A percentile compares a stretch with the other conserved stretches of the same genome.
phyloP scores from a whole-genome alignment of 2,329 filamentous ascomycete species.

The Epichloe scottii region DNA sequence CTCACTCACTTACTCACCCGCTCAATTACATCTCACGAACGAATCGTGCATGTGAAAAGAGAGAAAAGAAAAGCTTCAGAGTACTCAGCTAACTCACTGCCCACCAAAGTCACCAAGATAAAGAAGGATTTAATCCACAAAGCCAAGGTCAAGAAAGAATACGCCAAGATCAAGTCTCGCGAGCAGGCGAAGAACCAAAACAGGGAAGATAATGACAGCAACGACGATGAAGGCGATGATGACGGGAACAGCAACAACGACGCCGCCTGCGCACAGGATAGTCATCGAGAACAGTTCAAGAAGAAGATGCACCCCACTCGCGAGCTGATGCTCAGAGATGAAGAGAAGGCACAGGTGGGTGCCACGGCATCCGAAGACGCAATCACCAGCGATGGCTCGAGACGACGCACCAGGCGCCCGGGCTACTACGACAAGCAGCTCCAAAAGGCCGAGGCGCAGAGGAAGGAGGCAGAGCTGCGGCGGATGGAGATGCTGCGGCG shows the following conservation, averaged over 20 bases:
- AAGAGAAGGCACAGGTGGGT: constrained; percentile 22
- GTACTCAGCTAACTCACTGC: background rate
- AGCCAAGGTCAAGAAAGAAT: constrained; percentile 85
- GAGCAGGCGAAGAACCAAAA: constrained; percentile 19
- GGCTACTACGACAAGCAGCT: constrained; percentile 56
- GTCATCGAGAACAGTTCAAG: constrained; percentile 8
- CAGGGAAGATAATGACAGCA: constrained; percentile 12
- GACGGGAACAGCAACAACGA: constrained; percentile 8
- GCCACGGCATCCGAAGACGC: constrained; percentile 5
- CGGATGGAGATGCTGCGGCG: constrained; percentile 29
- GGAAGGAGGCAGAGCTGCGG: constrained; percentile 29
- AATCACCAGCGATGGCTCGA: constrained; percentile 18
- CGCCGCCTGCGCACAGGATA: constrained; percentile 1
- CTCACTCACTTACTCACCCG: background rate
- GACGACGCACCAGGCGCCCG: constrained; percentile 27
- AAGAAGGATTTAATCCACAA: constrained; percentile 83
- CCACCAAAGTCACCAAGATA: constrained; percentile 57
- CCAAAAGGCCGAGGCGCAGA: constrained; percentile 30
- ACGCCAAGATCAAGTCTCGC: constrained; percentile 66
- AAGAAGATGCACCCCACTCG: constrained; percentile 24
- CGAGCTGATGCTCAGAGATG: constrained; percentile 27
- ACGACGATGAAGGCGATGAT: constrained; percentile 5
- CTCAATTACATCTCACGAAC: background rate
- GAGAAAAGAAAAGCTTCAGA: background rate
- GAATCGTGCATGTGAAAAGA: background rate